These are phyloP conservation scores for Pulveroboletus sp. DNA, from an alignment of 768 basidiomycete species.

Conservation along the genomic window DNA sequence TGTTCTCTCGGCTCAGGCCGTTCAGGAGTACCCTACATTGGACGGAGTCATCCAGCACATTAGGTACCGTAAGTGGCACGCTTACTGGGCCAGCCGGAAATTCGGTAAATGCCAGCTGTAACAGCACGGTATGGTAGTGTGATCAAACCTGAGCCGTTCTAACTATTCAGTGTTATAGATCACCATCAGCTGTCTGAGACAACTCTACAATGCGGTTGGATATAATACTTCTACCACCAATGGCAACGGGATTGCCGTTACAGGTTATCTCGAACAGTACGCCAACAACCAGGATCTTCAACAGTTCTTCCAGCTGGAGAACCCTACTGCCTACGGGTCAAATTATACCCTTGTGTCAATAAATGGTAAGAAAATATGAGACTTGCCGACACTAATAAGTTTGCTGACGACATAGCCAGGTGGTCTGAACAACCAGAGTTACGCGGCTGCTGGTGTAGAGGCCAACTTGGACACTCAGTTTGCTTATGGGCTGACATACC, in stretches of 20 bases:
- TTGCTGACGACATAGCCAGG: conserved; percentile 35
- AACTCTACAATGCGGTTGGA: conserved; percentile 51
- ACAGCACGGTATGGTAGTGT: conserved; percentile 34
- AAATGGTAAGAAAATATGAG: conserved; percentile 38
- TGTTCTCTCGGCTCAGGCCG: conserved; percentile 49
- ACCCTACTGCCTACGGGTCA: conserved; percentile 46
- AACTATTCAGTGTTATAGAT: conserved; percentile 26
- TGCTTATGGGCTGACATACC: conserved; percentile 60
- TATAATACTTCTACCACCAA: conserved; percentile 41
- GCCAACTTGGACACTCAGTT: conserved; percentile 68
- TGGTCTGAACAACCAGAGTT: conserved; percentile 56
- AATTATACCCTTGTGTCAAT: conserved; percentile 53
- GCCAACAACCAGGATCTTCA: conserved; percentile 52
- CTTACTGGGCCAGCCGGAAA: conserved; percentile 32
- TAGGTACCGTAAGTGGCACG: conserved; percentile 3
- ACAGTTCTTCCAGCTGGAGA: conserved; percentile 46
- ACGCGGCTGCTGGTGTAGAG: conserved; percentile 53
- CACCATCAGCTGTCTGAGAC: conserved; percentile 50
- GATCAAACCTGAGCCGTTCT: neutral
- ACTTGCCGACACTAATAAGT: neutral
- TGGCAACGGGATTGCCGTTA: conserved; percentile 51
- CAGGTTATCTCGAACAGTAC: conserved; percentile 51
- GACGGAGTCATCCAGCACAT: conserved; percentile 9
- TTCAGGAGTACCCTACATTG: conserved; percentile 40
- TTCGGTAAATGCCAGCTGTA: conserved; percentile 47